Evolutionary conservation across 78 protist species (phyloP), one percentile per base, ranked within the genome.

Genomic region (Speleostelium caveatum): DNA sequence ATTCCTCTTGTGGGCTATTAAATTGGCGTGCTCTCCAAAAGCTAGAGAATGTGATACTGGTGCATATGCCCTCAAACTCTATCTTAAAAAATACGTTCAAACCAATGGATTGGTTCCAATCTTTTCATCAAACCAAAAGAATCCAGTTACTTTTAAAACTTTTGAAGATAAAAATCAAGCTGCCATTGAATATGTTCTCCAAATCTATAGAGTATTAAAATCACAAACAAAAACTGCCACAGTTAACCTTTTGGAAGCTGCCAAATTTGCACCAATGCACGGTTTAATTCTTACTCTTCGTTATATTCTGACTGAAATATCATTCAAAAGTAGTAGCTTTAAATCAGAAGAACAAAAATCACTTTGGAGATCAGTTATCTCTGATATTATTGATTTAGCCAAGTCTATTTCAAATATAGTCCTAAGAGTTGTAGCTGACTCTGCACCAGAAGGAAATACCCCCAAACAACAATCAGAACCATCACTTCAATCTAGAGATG

Each of bases 21-120:
- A 53, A 24, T 38, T 88, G 2, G 68, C 79, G 22, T 59, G 87
- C 39, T 39, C 66, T 51, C 94, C 94, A 21, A 73, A 78, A 72
- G 94, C 94, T 1, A 62, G 87, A 67, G 94, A 88, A 67, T 63
- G 94, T 56, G 94, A 88, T 38, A 78, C 87, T 7, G 94, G 94
- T 67, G 62, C 94, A 22, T 58, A 38, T 22, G 73, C 80, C 6
- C 77, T 88, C 1, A 45, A 71, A 24, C 58, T 88, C 17, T 76
- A 60, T 22, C 14, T 75, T 28, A 65, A 75, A 35, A 88, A 88
- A 38, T 88, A 75, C 36, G 87, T 88, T 26, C 32, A 10, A 17
- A 5, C 41, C 0, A 38, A 58, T n/a, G 56, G 42, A 5, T 39
- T 35, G 49, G 91, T 69, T 7, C 91, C 91, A 16, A 69, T 71